Evolutionary conservation across 202 grass and related monocot genomes (phyloP).

Genomic region (Panicum virgatum): DNA sequence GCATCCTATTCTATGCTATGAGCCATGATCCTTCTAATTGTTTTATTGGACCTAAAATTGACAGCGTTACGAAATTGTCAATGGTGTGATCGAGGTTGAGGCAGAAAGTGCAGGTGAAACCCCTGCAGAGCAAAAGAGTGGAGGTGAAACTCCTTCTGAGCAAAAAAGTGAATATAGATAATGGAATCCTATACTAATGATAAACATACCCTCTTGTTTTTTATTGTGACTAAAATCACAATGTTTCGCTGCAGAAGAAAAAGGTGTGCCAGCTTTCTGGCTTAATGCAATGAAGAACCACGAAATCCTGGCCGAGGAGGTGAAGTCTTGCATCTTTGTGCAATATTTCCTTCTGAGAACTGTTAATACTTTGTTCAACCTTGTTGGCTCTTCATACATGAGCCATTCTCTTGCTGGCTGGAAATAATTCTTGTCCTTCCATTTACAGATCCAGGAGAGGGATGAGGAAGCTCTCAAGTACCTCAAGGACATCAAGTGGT

Average conservation of each 20-base stretch:
- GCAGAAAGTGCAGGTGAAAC: conserved; percentile 55
- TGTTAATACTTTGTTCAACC: not conserved
- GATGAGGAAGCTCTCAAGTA: conserved; percentile 93
- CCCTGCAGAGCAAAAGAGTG: conserved; percentile 33
- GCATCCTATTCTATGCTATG: conserved; percentile 4
- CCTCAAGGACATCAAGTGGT: conserved; percentile 97
- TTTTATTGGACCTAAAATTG: conserved; percentile 29
- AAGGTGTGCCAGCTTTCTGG: conserved; percentile 96
- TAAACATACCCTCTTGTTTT: not conserved
- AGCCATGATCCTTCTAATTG: conserved; percentile 1
- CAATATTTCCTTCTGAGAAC: not conserved
- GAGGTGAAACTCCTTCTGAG: conserved; percentile 48
- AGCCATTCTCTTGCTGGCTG: not conserved
- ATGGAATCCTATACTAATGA: not conserved
- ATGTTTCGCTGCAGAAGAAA: conserved; percentile 48
- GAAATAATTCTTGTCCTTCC: conserved; percentile 14
- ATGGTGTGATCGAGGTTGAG: conserved; percentile 80
- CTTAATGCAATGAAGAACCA: conserved; percentile 95
- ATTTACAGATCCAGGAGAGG: conserved; percentile 90
- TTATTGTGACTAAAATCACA: not conserved
- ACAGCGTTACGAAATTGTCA: conserved; percentile 88
- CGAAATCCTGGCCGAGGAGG: conserved; percentile 93
- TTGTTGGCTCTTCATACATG: not conserved
- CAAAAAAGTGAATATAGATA: conserved; percentile 44
- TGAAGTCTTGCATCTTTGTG: conserved; percentile 12